Evolutionary conservation across 192 early-diverging fungal genomes (phyloP).

Genomic region (Coemansia sp.): DNA sequence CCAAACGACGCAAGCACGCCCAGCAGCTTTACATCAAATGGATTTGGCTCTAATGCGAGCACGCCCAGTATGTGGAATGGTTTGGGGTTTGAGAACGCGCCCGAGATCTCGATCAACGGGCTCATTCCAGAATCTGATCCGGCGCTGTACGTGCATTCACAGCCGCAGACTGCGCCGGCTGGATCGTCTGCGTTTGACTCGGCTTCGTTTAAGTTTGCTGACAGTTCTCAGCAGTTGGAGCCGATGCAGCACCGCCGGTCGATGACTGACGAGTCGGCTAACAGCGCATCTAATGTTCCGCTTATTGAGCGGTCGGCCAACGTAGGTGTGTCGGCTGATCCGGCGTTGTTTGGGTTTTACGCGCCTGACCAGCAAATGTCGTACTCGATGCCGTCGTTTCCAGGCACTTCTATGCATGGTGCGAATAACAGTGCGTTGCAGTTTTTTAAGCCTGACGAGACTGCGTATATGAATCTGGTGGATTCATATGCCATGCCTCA

Average conservation of each 20-base stretch:
- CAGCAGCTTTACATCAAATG: not conserved
- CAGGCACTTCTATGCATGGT: not conserved
- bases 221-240: not conserved
- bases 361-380: constrained; percentile 3
- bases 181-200: not conserved
- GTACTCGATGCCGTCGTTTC: constrained; percentile 11
- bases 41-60: not conserved
- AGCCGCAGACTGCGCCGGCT: constrained; percentile 5
- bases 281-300: constrained; percentile 34
- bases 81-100: not conserved
- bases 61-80: not conserved
- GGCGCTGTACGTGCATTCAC: not conserved
- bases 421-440: not conserved
- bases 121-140: not conserved
- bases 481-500: not conserved
- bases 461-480: not conserved
- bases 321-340: not conserved
- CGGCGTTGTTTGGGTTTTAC: not conserved
- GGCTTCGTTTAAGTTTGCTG: not conserved
- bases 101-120: constrained; percentile 2
- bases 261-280: constrained; percentile 21
- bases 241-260: constrained; percentile 11
- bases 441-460: not conserved
- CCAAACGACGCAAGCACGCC: constrained; percentile 15
- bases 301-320: constrained; percentile 28